Evolutionary conservation across 2,329 filamentous ascomycete genomes (phyloP).

Genomic region (Neofusicoccum parvum): DNA sequence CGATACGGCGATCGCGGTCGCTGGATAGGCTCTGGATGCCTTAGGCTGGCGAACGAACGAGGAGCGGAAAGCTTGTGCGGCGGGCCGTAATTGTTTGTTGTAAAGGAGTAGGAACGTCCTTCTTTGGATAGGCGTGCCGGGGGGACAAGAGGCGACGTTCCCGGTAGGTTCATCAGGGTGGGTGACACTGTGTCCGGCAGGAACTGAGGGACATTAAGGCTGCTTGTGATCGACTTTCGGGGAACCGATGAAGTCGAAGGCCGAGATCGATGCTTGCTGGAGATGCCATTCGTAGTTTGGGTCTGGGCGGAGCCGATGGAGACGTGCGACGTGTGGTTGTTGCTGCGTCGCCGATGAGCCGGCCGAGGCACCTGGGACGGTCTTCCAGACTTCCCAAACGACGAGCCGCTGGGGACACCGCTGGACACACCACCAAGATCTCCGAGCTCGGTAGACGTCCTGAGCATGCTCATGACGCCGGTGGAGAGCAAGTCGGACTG

Average conservation of each 20-base stretch:
- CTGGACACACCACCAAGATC: slow-evolving; percentile 43
- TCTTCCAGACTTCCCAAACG: slow-evolving; percentile 39
- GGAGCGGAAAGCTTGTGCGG: slow-evolving; percentile 42
- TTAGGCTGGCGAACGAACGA: slow-evolving; percentile 48
- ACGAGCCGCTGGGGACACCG: slow-evolving; percentile 47
- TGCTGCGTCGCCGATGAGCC: slow-evolving; percentile 35
- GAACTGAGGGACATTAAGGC: slow-evolving; percentile 46
- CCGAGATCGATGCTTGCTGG: slow-evolving; percentile 36
- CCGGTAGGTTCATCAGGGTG: slow-evolving; percentile 33
- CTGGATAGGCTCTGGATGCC: slow-evolving; percentile 41
- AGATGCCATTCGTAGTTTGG: slow-evolving; percentile 44
- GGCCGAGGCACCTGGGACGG: slow-evolving; percentile 41
- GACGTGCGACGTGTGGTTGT: slow-evolving; percentile 38
- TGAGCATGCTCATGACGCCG: slow-evolving; percentile 53
- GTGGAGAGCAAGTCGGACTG: slow-evolving; percentile 35
- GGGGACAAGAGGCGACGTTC: slow-evolving; percentile 34
- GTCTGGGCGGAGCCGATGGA: slow-evolving; percentile 46
- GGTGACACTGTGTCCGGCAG: slow-evolving; percentile 40
- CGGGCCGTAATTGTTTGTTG: slow-evolving; percentile 36
- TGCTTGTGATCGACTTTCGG: slow-evolving; percentile 44
- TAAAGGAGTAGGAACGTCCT: slow-evolving; percentile 48
- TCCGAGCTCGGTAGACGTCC: slow-evolving; percentile 52
- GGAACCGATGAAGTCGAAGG: slow-evolving; percentile 44
- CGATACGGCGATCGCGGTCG: slow-evolving; percentile 43
- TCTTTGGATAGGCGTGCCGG: slow-evolving; percentile 34